Percentiles rank a stretch among this genome's conserved stretches.
Evolutionary conservation across 345 rosid species (phyloP).

Genomic region (Excoecaria agallocha): DNA sequence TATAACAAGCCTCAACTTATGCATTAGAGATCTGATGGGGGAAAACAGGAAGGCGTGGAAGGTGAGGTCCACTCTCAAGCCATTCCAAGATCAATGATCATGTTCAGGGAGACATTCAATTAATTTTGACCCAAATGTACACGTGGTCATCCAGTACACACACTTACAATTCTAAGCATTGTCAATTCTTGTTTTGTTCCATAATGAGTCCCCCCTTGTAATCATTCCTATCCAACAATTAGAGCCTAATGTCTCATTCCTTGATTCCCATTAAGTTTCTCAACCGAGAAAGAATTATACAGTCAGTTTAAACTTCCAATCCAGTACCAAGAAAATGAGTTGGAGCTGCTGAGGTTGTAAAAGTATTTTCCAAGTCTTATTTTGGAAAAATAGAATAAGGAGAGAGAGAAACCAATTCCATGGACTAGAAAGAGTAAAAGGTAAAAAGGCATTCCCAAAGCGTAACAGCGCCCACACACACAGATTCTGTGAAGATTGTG

Average conservation of each 20-base stretch:
- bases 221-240: too few relatives aligned
- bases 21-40: neutral
- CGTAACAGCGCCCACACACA: neutral
- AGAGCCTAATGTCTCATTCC: too few relatives aligned
- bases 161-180: neutral
- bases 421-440: neutral
- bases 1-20: too few relatives aligned
- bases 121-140: neutral
- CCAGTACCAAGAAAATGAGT: too few relatives aligned
- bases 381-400: neutral
- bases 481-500: constrained; percentile 4
- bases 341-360: neutral
- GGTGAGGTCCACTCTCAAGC: neutral
- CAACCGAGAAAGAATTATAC: too few relatives aligned
- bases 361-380: constrained; percentile 13
- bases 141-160: neutral
- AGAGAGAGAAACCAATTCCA: neutral
- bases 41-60: neutral
- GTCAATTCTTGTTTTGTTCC: neutral
- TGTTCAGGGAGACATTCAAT: neutral
- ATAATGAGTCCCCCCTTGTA: too few relatives aligned
- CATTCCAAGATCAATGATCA: neutral
- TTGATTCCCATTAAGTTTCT: too few relatives aligned
- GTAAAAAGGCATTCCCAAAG: constrained; percentile 7
- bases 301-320: too few relatives aligned